Conservation (phyloP, 345 rosid species). For the Hevea brasiliensis region DNA sequence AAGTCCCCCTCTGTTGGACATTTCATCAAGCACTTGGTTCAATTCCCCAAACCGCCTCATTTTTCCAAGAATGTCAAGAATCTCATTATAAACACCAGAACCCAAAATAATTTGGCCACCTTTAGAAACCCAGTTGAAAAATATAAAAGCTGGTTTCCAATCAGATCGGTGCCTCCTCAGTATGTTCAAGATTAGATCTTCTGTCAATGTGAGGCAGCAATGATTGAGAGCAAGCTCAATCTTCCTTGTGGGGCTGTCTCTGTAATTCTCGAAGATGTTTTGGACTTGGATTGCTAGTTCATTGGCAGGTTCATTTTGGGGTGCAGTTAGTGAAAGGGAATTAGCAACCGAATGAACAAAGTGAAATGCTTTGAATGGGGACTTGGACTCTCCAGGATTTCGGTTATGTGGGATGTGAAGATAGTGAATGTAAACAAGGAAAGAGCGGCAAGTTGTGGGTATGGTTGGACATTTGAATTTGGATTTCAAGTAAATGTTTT, state of each 20-base stretch:
- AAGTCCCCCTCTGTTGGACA: conserved; percentile 58
- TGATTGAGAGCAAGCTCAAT: conserved; percentile 49
- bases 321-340: conserved; percentile 7
- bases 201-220: conserved; percentile 38
- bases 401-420: neutral
- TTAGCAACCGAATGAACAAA: conserved; percentile 33
- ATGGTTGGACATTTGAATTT: conserved; percentile 17
- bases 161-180: conserved; percentile 53
- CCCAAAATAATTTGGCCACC: conserved; percentile 32
- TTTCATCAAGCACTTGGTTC: conserved; percentile 61
- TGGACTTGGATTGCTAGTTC: conserved; percentile 34
- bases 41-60: conserved; percentile 56
- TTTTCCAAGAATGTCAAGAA: conserved; percentile 69
- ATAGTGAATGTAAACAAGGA: conserved; percentile 8
- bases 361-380: neutral
- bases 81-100: conserved; percentile 48
- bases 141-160: conserved; percentile 54
- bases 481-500: conserved; percentile 28
- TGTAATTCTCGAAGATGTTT: conserved; percentile 41
- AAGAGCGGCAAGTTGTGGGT: conserved; percentile 2
- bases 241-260: conserved; percentile 50
- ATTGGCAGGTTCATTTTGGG: conserved; percentile 17
- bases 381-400: neutral
- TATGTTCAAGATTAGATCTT: conserved; percentile 46
- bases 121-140: conserved; percentile 53